phyloP scores from a whole-genome alignment of 805 yeast species.

The Kazachstania martiniae region DNA sequence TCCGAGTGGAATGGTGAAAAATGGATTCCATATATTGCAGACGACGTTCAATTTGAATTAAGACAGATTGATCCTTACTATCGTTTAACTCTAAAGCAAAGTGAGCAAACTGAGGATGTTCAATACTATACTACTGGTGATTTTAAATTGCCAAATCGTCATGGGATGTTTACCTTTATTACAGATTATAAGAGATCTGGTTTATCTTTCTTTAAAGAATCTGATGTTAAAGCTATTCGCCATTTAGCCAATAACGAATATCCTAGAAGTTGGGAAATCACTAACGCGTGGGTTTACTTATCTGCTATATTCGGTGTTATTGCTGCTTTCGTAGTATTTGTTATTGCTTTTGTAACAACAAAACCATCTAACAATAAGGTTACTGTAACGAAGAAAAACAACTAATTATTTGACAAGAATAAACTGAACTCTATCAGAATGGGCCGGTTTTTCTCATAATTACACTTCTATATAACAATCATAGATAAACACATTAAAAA shows the following conservation, averaged over 20 bases:
- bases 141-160: conserved; percentile 85
- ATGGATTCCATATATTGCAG: conserved; percentile 62
- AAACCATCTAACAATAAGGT: conserved; percentile 8
- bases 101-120: conserved; percentile 27
- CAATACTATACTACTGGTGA: conserved; percentile 42
- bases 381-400: conserved; percentile 14
- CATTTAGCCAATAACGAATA: conserved; percentile 95
- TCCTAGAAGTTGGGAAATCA: conserved; percentile 83
- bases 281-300: conserved; percentile 88
- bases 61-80: conserved; percentile 93
- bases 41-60: conserved; percentile 72
- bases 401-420: no score
- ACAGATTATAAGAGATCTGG: conserved; percentile 76
- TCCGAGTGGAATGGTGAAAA: conserved; percentile 39
- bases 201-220: conserved; percentile 51
- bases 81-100: conserved; percentile 51
- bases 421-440: no score
- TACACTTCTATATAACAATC: neutral
- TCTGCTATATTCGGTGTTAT: conserved; percentile 61
- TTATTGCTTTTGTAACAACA: conserved; percentile 41
- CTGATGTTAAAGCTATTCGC: conserved; percentile 69
- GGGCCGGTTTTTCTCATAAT: no score
- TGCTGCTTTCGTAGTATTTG: conserved; percentile 66
- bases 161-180: conserved; percentile 87
- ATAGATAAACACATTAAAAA: neutral